Evolutionary conservation across 1,284 basidiomycete genomes (phyloP), one percentile per base, ranked within the genome.

Genomic region (Rhodotorula sp.): DNA sequence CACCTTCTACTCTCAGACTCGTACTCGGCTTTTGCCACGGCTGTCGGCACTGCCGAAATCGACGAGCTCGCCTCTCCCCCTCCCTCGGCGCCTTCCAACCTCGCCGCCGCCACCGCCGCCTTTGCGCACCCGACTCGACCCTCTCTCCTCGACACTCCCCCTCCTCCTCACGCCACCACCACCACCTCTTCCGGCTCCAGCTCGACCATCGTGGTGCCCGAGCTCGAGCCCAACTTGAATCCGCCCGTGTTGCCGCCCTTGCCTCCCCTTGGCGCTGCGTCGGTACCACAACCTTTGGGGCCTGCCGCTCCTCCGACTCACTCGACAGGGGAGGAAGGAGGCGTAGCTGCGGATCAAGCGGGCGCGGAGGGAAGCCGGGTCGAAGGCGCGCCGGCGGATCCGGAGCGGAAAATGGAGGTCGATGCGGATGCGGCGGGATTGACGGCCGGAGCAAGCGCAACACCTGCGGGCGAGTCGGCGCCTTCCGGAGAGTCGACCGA

Each of bases 1-100:
- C 29, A 29, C 29, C 29, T 29, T 29, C 29, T 29, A 29, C 29
- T 18, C n/a, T 16, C 58, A 64, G 62, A 68, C 62, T 59, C 58
- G 3, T 65, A 47, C 60, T 71, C 70, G 5, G 20, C 63, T 4
- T 71, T 62, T 7, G 46, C 58, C 3, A 57, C 54, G 8, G 63
- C 63, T 10, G 21, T 49, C n/a, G 60, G 51, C 3, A 56, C 26
- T 29, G 65, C 62, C 54, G 39, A 59, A 6, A 18, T 62, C 59
- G 65, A 68, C 59, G 63, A 71, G 58, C 66, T 65, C 64, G 67
- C 66, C 31, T 68, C 70, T 1, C 69, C 65, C 6, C 62, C 65
- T 14, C 60, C 70, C 46, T 21, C 54, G 51, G 26, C 20, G 7
- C 26, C 56, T n/a, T 56, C 54, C 3, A 56, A 56, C 15, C 49